These are phyloP conservation scores for Chlamydomonas applanata DNA, from an alignment of 139 green algal genomes.

Conservation along the genomic window DNA sequence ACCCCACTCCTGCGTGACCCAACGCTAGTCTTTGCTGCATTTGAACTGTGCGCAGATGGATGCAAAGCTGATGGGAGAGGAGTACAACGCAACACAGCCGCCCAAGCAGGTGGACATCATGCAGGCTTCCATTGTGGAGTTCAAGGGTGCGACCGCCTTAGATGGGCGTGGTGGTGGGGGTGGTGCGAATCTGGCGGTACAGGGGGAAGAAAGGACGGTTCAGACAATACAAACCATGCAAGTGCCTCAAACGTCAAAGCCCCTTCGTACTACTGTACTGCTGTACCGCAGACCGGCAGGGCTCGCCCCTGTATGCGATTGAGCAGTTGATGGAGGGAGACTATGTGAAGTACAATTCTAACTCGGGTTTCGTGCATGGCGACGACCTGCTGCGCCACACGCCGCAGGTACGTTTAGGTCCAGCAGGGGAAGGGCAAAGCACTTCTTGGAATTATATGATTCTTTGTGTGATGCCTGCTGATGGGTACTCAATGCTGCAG, in stretches of 20 bases:
- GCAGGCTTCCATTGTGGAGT: slow-evolving; percentile 20
- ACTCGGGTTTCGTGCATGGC: slow-evolving; percentile 30
- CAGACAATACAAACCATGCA: too few relatives aligned
- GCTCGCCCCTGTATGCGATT: slow-evolving; percentile 32
- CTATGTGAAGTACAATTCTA: slow-evolving; percentile 57
- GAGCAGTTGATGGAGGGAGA: slow-evolving; percentile 59
- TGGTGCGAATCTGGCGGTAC: too few relatives aligned
- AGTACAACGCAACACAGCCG: slow-evolving; percentile 44
- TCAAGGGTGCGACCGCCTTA: not conserved
- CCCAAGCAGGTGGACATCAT: slow-evolving; percentile 47
- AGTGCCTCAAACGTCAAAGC: too few relatives aligned
- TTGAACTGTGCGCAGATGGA: slow-evolving; percentile 39
- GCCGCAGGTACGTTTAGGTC: not conserved
- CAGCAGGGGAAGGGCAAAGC: slow-evolving; percentile 9
- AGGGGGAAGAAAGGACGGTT: too few relatives aligned
- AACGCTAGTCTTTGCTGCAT: too few relatives aligned
- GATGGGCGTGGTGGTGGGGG: not conserved
- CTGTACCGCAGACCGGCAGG: slow-evolving; percentile 26
- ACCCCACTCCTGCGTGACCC: too few relatives aligned
- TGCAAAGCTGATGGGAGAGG: slow-evolving; percentile 51
- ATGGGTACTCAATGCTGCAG: too few relatives aligned
- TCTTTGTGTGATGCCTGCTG: not conserved
- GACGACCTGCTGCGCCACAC: slow-evolving; percentile 10
- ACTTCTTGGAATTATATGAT: too few relatives aligned
- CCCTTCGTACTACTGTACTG: slow-evolving; percentile 1